Evolutionary conservation across 192 early-diverging fungal genomes (phyloP), one percentile per base, ranked within the genome.

Genomic region (Linnemannia hyalina): DNA sequence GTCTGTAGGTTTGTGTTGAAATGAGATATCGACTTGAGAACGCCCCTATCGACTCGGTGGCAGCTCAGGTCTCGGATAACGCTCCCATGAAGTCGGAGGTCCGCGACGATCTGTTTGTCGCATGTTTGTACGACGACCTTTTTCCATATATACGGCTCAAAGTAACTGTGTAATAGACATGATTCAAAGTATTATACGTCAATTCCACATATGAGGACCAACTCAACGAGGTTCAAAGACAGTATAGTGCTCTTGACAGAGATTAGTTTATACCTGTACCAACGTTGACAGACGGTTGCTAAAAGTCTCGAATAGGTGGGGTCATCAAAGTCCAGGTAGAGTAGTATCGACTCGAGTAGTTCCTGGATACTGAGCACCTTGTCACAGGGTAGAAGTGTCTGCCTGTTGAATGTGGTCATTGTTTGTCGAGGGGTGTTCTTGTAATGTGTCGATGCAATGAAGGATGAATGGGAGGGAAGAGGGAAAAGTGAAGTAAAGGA

Each of bases 91-190:
- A 18, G 26, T 8, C 29, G 22, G 29, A 60, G n/a, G 57, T 60
- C 57, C 1, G 23, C 9, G n/a, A 7, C 10, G 57, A 23, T 26
- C 7, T 26, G 22, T 29, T 26, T 60, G 57, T 60, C n/a, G n/a
- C 57, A 26, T 8, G 57, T 55, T 55, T n/a, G 6, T n/a, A 7
- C 9, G 20, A 60, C 23, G 26, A 60, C 57, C 23, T 60, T 60
- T n/a, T 55, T 60, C 57, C 57, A 60, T n/a, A 60, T 60, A 10
- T 60, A 60, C 5, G 57, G 57, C n/a, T 60, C 57, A 60, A 60
- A 60, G 10, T 60, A 60, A 10, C 57, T 60, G 35, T 35, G 35
- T 35, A n/a, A n/a, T n/a, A 35, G 35, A 60, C 0, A 60, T 6
- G 7, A 60, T 7, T 6, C 6, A 10, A 60, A 11, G 46, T 15